phyloP scores from a whole-genome alignment of 768 basidiomycete genomes.

The Mycena chlorophos region DNA sequence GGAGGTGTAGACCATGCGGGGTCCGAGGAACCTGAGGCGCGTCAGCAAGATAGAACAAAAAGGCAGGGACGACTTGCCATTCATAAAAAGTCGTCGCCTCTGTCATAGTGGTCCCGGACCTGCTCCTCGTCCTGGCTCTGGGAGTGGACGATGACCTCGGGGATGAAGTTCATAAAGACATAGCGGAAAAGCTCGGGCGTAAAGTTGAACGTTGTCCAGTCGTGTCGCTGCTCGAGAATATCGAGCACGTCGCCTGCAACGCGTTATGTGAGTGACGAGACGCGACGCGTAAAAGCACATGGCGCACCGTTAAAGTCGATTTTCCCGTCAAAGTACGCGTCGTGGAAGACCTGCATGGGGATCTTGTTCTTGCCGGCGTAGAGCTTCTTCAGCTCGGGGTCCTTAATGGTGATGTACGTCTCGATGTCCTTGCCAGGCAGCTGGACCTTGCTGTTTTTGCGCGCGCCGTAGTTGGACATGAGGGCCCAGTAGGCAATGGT shows the following conservation, averaged over 20 bases:
- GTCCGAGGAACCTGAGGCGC: slow-evolving; percentile 77
- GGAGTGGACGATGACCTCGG: slow-evolving; percentile 95
- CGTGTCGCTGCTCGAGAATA: slow-evolving; percentile 90
- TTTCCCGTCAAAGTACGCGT: slow-evolving; percentile 95
- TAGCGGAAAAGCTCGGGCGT: slow-evolving; percentile 93
- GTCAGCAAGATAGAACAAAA: background rate
- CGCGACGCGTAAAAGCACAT: slow-evolving; percentile 6
- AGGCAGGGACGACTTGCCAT: slow-evolving; percentile 59
- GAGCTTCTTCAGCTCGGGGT: slow-evolving; percentile 72
- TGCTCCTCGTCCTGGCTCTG: slow-evolving; percentile 91
- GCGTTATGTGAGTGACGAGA: slow-evolving; percentile 1
- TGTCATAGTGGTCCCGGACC: slow-evolving; percentile 94
- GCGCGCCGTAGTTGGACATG: slow-evolving; percentile 76
- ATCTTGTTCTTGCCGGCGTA: slow-evolving; percentile 90
- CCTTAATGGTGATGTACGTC: slow-evolving; percentile 89
- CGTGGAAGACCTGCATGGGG: slow-evolving; percentile 96
- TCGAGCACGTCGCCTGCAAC: slow-evolving; percentile 86
- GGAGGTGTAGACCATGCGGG: slow-evolving; percentile 97
- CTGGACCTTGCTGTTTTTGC: slow-evolving; percentile 81
- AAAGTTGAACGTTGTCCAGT: slow-evolving; percentile 92
- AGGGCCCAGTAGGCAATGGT: slow-evolving; percentile 88
- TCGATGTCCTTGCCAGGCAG: slow-evolving; percentile 86
- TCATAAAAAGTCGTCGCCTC: slow-evolving; percentile 95
- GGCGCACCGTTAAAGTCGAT: slow-evolving; percentile 89
- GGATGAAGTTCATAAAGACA: slow-evolving; percentile 81